phyloP scores from a whole-genome alignment of 2,329 filamentous ascomycete genomes.

The Aspergillus tamarii region DNA sequence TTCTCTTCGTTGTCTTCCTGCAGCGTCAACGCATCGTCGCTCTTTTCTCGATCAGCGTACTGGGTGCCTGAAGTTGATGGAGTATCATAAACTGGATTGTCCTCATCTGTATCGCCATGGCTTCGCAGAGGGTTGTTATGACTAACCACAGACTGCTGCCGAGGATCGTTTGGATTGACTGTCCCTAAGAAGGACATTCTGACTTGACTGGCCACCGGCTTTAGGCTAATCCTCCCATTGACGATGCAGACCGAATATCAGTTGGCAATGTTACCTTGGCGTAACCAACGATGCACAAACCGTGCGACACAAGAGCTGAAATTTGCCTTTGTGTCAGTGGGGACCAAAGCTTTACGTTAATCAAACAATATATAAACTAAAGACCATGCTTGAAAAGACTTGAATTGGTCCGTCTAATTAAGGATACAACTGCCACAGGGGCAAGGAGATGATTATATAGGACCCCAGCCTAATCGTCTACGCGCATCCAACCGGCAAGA shows the following conservation, averaged over 20 bases:
- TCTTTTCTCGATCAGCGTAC: neutral
- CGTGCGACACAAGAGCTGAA: neutral
- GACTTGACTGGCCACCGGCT: neutral
- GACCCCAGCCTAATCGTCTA: neutral
- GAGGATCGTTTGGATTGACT: neutral
- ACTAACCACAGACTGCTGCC: neutral
- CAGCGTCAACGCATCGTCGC: neutral
- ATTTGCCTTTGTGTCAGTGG: neutral
- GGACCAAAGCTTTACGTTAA: neutral
- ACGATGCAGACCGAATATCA: neutral
- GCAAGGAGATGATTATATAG: neutral
- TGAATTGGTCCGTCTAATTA: neutral
- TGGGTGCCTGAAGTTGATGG: neutral
- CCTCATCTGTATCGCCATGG: neutral
- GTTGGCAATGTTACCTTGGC: neutral
- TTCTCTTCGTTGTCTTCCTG: conserved; percentile 2
- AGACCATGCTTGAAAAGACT: neutral
- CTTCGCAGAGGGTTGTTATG: neutral
- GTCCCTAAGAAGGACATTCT: neutral
- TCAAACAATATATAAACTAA: neutral
- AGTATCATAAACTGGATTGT: neutral
- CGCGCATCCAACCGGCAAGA: neutral
- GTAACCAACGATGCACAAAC: neutral
- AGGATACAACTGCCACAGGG: neutral
- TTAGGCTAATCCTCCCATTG: neutral